Conservation (phyloP, 371 early-diverging fungal species). For the Mucor piriformis region DNA sequence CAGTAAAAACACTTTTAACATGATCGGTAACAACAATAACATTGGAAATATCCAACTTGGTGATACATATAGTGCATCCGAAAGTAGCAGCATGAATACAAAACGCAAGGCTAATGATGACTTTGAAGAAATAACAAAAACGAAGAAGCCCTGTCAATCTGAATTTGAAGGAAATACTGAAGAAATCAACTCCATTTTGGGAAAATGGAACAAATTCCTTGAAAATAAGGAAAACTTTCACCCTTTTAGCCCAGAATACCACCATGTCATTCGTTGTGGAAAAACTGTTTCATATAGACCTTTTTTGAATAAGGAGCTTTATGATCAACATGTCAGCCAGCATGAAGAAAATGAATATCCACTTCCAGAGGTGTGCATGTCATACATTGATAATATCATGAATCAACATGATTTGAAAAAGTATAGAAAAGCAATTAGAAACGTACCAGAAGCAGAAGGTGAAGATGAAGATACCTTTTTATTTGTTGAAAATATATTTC, state of each 20-base stretch:
- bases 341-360: slow-evolving; percentile 9
- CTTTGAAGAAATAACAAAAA: slow-evolving; percentile 4
- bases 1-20: slow-evolving; percentile 12
- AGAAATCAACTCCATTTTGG: slow-evolving; percentile 19
- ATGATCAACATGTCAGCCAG: slow-evolving; percentile 10
- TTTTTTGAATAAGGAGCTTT: slow-evolving; percentile 11
- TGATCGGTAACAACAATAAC: slow-evolving; percentile 14
- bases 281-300: slow-evolving; percentile 8
- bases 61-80: background rate
- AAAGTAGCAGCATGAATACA: slow-evolving; percentile 1
- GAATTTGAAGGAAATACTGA: slow-evolving; percentile 10
- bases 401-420: slow-evolving; percentile 6
- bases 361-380: slow-evolving; percentile 11
- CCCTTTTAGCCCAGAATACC: slow-evolving; percentile 15
- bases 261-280: slow-evolving; percentile 16
- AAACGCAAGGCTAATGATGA: slow-evolving; percentile 2
- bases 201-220: slow-evolving; percentile 17
- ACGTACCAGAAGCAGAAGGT: slow-evolving; percentile 15
- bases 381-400: slow-evolving; percentile 18
- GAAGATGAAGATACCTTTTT: slow-evolving; percentile 20
- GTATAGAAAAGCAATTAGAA: slow-evolving; percentile 8
- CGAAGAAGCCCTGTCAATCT: slow-evolving; percentile 4
- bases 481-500: slow-evolving; percentile 16
- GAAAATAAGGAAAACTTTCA: slow-evolving; percentile 15
- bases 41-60: slow-evolving; percentile 15